phyloP scores from a whole-genome alignment of 371 early-diverging fungal species.

The Mortierella sp. region DNA sequence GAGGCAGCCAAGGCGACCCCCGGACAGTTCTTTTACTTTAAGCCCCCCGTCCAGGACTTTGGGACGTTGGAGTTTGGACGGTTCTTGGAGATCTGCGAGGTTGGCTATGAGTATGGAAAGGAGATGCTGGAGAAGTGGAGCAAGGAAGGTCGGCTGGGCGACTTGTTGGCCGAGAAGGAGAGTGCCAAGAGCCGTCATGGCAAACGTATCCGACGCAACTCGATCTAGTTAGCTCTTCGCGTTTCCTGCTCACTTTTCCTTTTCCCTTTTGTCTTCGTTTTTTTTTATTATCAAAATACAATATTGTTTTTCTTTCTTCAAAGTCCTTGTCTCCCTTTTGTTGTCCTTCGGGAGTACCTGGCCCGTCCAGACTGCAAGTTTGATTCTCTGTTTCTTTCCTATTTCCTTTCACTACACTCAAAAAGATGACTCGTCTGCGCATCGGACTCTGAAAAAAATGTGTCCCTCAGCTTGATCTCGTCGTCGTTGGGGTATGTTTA shows the following conservation, averaged over 20 bases:
- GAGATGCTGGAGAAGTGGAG: constrained; percentile 89
- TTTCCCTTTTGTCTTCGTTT: not conserved
- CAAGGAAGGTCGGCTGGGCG: constrained; percentile 69
- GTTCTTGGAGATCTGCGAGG: constrained; percentile 92
- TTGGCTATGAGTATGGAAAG: constrained; percentile 93
- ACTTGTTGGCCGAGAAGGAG: constrained; percentile 36
- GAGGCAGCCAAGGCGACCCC: constrained; percentile 91
- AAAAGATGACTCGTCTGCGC: not conserved
- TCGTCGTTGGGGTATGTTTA: not conserved
- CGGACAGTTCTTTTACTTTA: constrained; percentile 86
- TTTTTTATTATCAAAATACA: not conserved
- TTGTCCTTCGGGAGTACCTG: no score
- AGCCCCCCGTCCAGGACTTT: constrained; percentile 91
- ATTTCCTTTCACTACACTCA: not conserved
- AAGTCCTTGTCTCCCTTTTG: no score
- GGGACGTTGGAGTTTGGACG: constrained; percentile 96
- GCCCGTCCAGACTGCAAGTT: not conserved
- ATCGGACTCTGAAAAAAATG: not conserved
- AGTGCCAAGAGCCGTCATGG: constrained; percentile 19
- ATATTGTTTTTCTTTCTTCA: no score
- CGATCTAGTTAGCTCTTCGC: constrained; percentile 23
- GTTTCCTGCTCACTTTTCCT: not conserved
- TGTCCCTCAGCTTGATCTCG: not conserved
- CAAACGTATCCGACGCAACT: constrained; percentile 53
- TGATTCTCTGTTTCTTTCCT: not conserved